A percentile compares a stretch with the other conserved stretches of the same genome.
These are phyloP conservation scores for Spathaspora gorwiae DNA, from an alignment of 805 yeast genomes.

Conservation along the genomic window DNA sequence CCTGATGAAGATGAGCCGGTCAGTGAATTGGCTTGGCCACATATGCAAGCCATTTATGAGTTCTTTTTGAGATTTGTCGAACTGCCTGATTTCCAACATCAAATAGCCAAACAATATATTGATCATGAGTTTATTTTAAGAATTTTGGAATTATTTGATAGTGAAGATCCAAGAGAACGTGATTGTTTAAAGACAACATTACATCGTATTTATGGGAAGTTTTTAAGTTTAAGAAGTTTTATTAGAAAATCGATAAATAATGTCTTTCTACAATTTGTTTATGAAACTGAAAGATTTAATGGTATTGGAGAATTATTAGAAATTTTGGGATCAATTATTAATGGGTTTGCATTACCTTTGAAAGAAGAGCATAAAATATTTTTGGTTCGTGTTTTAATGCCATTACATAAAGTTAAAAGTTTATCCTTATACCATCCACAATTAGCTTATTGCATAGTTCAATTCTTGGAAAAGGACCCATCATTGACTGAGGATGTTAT, in stretches of 20 bases:
- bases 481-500: slow-evolving; percentile 91
- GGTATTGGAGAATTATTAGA: slow-evolving; percentile 94
- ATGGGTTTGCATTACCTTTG: slow-evolving; percentile 95
- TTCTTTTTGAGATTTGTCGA: slow-evolving; percentile 89
- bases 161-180: slow-evolving; percentile 94
- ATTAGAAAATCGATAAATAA: slow-evolving; percentile 88
- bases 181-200: slow-evolving; percentile 92
- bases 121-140: slow-evolving; percentile 84
- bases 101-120: slow-evolving; percentile 86
- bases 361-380: slow-evolving; percentile 96
- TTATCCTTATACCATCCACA: slow-evolving; percentile 93
- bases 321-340: slow-evolving; percentile 91
- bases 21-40: slow-evolving; percentile 96
- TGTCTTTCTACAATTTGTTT: slow-evolving; percentile 86
- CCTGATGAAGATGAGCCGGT: slow-evolving; percentile 99
- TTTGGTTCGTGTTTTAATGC: slow-evolving; percentile 78
- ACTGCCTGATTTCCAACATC: slow-evolving; percentile 90
- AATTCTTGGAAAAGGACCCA: slow-evolving; percentile 93
- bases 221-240: slow-evolving; percentile 80
- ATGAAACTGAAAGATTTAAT: slow-evolving; percentile 93
- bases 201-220: slow-evolving; percentile 95
- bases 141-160: slow-evolving; percentile 84
- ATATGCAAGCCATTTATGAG: slow-evolving; percentile 95
- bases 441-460: slow-evolving; percentile 93
- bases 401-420: slow-evolving; percentile 87